Evolutionary conservation across 2,329 filamentous ascomycete genomes (phyloP).

Genomic region (Penicillium sclerotigenum): DNA sequence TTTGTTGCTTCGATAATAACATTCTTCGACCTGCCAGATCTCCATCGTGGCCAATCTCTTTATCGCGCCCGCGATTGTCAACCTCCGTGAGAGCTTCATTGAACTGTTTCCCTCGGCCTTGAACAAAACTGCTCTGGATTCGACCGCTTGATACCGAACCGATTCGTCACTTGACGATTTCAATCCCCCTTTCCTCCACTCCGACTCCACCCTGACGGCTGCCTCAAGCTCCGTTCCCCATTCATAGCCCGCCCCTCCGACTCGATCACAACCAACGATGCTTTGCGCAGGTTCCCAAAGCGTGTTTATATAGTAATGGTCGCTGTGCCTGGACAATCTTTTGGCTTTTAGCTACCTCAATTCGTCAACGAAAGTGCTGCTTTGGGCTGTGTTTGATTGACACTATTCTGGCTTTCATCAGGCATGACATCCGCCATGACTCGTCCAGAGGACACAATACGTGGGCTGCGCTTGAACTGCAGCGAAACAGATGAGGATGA

Average conservation of each 20-base stretch:
- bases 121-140: conserved; percentile 1
- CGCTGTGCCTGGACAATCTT: background rate
- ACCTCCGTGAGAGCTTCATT: conserved; percentile 6
- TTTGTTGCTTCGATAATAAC: conserved; percentile 4
- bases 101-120: conserved; percentile 7
- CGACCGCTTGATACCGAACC: background rate
- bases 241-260: conserved; percentile 3
- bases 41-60: conserved; percentile 5
- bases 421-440: conserved; percentile 36
- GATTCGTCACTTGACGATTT: background rate
- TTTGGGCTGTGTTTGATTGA: conserved; percentile 1
- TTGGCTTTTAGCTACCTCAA: background rate
- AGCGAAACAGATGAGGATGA: conserved; percentile 36
- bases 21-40: conserved; percentile 2
- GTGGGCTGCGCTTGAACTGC: conserved; percentile 32
- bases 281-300: conserved; percentile 4
- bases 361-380: background rate
- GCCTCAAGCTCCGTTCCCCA: background rate
- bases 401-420: background rate
- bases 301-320: conserved; percentile 11
- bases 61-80: background rate
- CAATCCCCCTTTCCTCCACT: background rate
- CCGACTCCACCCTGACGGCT: background rate
- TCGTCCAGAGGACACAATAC: conserved; percentile 38
- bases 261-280: conserved; percentile 14